Evolutionary conservation across 164 flowering plant species (phyloP), one percentile per base, ranked within the genome.

Genomic region (Kalanchoe fedtschenkoi): DNA sequence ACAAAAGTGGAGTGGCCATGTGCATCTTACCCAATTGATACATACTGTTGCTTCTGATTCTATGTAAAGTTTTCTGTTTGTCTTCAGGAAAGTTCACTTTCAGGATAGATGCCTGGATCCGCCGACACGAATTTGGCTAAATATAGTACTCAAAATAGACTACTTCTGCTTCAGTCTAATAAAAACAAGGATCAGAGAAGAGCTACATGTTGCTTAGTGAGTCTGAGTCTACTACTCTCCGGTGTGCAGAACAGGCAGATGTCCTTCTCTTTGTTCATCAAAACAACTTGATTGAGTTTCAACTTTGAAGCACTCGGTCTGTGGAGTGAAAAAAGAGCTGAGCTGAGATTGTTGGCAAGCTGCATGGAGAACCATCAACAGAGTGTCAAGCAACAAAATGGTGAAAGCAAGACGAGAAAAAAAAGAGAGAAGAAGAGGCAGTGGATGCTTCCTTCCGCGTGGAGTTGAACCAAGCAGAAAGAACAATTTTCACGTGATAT

Each of bases 401-500:
- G n/a, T n/a, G n/a, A n/a, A n/a, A n/a, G n/a, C n/a, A n/a, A n/a
- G n/a, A n/a, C n/a, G n/a, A n/a, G n/a, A n/a, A n/a, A n/a, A n/a
- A n/a, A n/a, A n/a, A n/a, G n/a, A n/a, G 2, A 24, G 22, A 47
- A 47, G 7, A 47, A 47, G 56, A 51, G 7, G 28, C 28, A 0
- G 28, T 47, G 28, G 3, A 42, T 14, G 46, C 6, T 21, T 22
- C 22, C 51, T 19, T 47, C 54, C 24, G 54, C 21, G 28, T 47
- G 28, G 56, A 17, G 24, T 24, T 10, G 3, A 17, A 51, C 3
- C 16, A 28, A 51, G 26, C 2, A 17, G 4, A 2, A 51, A 24
- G 32, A 47, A 2, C 8, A 7, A 17, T 37, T 30, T 58, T 41
- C 30, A 70, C 77, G 81, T 70, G 81, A 77, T 77, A 77, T 77